Conservation (phyloP, 345 rosid species). For the Rubroshorea leprosula region DNA sequence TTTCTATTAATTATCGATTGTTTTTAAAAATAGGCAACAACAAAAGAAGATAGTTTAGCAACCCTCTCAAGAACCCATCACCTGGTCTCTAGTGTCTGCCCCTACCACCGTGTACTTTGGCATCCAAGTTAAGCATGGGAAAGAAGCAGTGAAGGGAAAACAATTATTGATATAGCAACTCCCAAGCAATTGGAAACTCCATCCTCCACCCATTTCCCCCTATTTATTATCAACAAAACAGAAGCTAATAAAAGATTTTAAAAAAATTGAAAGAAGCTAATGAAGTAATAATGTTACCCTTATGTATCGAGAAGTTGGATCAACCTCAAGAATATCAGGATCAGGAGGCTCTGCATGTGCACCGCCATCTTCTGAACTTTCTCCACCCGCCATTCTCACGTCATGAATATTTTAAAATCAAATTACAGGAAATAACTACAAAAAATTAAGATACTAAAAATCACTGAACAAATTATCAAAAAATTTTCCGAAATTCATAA, state of each 20-base stretch:
- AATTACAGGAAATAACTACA: neutral
- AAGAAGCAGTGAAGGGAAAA: no score
- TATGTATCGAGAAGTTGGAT: slow-evolving; percentile 57
- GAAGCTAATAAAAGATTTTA: neutral
- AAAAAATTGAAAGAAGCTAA: neutral
- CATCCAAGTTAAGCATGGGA: no score
- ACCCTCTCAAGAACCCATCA: no score
- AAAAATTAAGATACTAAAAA: neutral
- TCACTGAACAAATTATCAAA: neutral
- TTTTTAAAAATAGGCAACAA: no score
- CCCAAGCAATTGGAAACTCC: neutral
- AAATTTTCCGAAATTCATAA: neutral
- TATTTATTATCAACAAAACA: slow-evolving; percentile 11
- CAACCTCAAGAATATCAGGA: slow-evolving; percentile 56
- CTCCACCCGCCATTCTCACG: slow-evolving; percentile 19
- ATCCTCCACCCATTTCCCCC: slow-evolving; percentile 1
- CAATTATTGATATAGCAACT: no score
- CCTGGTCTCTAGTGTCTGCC: no score
- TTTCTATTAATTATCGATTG: no score
- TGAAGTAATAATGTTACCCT: slow-evolving; percentile 30
- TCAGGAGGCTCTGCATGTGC: slow-evolving; percentile 51
- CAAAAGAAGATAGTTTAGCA: no score
- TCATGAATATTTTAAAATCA: slow-evolving; percentile 4
- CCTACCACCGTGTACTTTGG: no score
- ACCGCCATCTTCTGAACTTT: slow-evolving; percentile 38